Conservation (phyloP, 2,329 filamentous ascomycete species). For the Raffaelea arxii region DNA sequence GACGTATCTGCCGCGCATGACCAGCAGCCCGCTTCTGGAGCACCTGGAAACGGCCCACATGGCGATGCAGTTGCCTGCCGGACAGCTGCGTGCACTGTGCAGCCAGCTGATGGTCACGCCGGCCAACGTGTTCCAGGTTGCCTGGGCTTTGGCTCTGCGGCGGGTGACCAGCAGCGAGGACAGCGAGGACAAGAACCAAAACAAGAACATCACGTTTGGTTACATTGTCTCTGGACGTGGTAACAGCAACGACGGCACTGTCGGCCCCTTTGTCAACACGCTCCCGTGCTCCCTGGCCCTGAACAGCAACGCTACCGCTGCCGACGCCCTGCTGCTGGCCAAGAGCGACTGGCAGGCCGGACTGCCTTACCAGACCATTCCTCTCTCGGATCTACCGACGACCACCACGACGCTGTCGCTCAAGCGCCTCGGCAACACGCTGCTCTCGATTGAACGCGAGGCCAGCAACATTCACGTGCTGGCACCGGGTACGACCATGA, state of each 20-base stretch:
- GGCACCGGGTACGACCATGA: not conserved
- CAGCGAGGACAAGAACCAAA: too few species aligned
- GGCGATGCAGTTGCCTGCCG: not conserved
- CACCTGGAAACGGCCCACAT: not conserved
- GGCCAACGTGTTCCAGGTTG: not conserved
- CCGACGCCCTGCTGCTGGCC: not conserved
- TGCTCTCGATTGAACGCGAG: not conserved
- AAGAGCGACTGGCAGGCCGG: not conserved
- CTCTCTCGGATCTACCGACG: not conserved
- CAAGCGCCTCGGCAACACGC: not conserved
- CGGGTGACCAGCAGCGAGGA: not conserved
- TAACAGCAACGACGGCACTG: not conserved
- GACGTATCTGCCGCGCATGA: not conserved
- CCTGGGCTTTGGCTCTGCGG: not conserved
- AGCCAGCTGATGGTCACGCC: not conserved
- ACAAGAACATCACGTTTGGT: not conserved
- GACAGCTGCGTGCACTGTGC: not conserved
- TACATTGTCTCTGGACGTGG: not conserved
- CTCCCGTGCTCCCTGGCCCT: not conserved
- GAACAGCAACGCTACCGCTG: not conserved
- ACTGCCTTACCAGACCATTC: not conserved
- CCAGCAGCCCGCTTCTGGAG: not conserved
- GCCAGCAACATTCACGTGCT: not conserved
- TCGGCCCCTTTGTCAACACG: not conserved
- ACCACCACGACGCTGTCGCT: not conserved